phyloP scores from a whole-genome alignment of 1,139 yeast genomes.

The Saccharomycopsis phalli region DNA sequence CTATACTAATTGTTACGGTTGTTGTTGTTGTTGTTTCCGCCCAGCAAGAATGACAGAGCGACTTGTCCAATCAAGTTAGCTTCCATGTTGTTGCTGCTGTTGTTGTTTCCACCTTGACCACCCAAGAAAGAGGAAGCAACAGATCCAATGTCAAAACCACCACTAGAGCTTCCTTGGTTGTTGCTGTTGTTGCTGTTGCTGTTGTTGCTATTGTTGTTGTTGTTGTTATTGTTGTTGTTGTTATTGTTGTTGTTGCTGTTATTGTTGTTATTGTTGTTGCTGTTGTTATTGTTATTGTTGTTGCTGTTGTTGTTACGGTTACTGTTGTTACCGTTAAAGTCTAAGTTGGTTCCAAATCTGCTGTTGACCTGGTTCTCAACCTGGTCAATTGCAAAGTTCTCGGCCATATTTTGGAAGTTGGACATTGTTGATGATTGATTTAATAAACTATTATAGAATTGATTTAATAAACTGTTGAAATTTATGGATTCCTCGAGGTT shows the following conservation, averaged over 20 bases:
- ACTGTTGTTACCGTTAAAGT: conserved; percentile 16
- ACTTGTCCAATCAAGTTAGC: conserved; percentile 11
- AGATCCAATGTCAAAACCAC: conserved; percentile 23
- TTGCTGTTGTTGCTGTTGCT: conserved; percentile 14
- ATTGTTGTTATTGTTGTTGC: conserved; percentile 12
- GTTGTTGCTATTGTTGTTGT: conserved; percentile 13
- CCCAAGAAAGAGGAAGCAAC: conserved; percentile 18
- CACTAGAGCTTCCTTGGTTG: conserved; percentile 6
- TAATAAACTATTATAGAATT: too few relatives aligned
- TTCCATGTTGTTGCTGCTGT: conserved; percentile 3
- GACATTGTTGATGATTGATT: background rate
- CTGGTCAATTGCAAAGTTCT: conserved; percentile 18
- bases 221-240: conserved; percentile 14
- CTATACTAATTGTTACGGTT: conserved; percentile 5
- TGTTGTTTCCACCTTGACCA: conserved; percentile 3
- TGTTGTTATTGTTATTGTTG: conserved; percentile 9
- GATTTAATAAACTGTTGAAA: too few relatives aligned
- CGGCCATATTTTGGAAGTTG: conserved; percentile 13
- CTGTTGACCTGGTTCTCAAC: conserved; percentile 19
- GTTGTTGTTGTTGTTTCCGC: conserved; percentile 17
- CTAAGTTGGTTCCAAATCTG: conserved; percentile 18
- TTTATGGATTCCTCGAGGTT: too few relatives aligned
- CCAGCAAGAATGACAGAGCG: conserved; percentile 17
- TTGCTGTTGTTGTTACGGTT: conserved; percentile 8
- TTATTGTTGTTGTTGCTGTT: conserved; percentile 12